Evolutionary conservation across 2,329 filamentous ascomycete species (phyloP), one percentile per base, ranked within the genome.

Genomic region (Huntiella moniliformis): DNA sequence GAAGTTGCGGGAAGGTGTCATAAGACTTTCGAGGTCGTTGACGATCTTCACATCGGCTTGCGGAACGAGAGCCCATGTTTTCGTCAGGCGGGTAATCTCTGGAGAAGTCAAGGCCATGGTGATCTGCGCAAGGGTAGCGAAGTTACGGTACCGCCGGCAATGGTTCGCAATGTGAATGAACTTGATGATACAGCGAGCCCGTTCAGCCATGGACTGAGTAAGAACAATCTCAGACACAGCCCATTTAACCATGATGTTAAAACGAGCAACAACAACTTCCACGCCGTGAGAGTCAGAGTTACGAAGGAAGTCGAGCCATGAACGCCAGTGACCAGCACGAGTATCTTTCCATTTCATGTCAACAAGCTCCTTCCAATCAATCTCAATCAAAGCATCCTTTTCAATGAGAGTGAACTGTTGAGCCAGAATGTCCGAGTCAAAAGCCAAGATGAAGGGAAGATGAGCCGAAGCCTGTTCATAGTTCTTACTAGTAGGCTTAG

Each of bases 161-260:
- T 86, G 79, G 1, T 70, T 69, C 3, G 83, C 83, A 52, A 88
- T 82, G 62, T 88, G 83, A 49, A 91, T 82, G 57, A 73, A 80
- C 60, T 91, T 88, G 60, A 82, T 77, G 51, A 91, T 74, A 57
- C 79, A 84, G 34, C 77, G 68, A 16, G 81, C 81, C 44, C 83
- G 71, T 60, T 91, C 83, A 50, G 79, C 74, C 8, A 79, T 61
- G 47, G 77, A 66, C 52, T 79, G 73, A 0, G 82, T 91, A 41
- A 91, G 67, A 6, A 91, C 71, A 52, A 82, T 73, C 59, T 88
- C 81, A 1, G 82, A 88, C 22, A 86, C 72, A 22, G 76, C 79
- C 83, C 83, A 91, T 59, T 88, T 88, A 51, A 87, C 82, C 65
- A 88, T 82, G 52, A 91, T 74, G 59, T 91, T 91, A 66, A 91